Evolutionary conservation across 306 rosid species (phyloP).

Genomic region (Medicago ruthenica): DNA sequence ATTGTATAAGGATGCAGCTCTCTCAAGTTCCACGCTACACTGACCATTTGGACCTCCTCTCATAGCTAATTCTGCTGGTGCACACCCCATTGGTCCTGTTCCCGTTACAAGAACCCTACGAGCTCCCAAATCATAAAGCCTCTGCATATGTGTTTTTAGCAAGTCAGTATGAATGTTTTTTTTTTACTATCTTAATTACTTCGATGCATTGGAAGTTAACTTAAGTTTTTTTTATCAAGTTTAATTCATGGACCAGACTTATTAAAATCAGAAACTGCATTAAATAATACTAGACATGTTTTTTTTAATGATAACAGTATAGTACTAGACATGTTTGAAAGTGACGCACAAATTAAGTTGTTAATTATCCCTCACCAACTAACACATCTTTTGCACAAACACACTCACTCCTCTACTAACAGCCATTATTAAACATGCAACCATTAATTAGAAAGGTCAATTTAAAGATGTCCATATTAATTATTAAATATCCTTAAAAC

Average conservation of each 20-base stretch:
- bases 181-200: no score
- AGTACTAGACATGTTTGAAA: not conserved
- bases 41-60: constrained; percentile 56
- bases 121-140: constrained; percentile 69
- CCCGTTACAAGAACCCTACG: constrained; percentile 74
- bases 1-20: constrained; percentile 71
- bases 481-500: not conserved
- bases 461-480: not conserved
- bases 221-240: no score
- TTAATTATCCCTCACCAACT: not conserved
- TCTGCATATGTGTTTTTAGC: constrained; percentile 47
- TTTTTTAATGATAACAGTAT: no score
- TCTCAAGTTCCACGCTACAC: constrained; percentile 63
- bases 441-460: not conserved
- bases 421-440: not conserved
- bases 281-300: no score
- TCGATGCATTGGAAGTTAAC: no score
- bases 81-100: constrained; percentile 83
- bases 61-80: constrained; percentile 69
- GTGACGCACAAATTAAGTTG: constrained; percentile 7
- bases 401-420: not conserved
- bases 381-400: not conserved
- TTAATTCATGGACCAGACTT: no score
- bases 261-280: no score
- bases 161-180: no score